phyloP scores from a whole-genome alignment of 1,284 basidiomycete species.

The Wolfiporia cocos region DNA sequence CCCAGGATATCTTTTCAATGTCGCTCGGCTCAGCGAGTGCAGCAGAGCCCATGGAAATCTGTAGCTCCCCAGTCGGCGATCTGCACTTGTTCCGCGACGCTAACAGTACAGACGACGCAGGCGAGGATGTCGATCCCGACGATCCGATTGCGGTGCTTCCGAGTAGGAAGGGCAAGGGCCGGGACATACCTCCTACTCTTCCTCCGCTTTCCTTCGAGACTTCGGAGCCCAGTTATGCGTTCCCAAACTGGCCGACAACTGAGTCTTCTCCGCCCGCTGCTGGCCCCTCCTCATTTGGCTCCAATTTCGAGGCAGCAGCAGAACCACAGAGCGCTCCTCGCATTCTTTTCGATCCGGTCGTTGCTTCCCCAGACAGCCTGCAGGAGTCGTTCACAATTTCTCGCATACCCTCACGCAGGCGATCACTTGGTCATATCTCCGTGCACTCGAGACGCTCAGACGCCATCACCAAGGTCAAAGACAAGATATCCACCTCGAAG shows the following conservation, averaged over 20 bases:
- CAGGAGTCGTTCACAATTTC: constrained; percentile 10
- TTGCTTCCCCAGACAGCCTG: constrained; percentile 12
- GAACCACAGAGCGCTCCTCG: too few species aligned
- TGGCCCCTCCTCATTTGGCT: constrained; percentile 52
- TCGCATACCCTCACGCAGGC: constrained; percentile 37
- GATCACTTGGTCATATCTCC: constrained; percentile 53
- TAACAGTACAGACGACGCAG: too few species aligned
- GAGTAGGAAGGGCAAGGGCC: constrained; percentile 45
- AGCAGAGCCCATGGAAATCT: too few species aligned
- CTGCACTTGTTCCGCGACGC: too few species aligned
- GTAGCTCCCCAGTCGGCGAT: too few species aligned
- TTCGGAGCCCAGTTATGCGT: constrained; percentile 40
- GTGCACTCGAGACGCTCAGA: constrained; percentile 36
- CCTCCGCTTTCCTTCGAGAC: constrained; percentile 58
- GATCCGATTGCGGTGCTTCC: constrained; percentile 14
- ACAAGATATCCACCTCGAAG: constrained; percentile 38
- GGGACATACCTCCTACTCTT: constrained; percentile 51
- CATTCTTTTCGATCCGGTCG: too few species aligned
- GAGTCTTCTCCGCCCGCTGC: constrained; percentile 28
- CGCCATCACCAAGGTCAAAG: constrained; percentile 41
- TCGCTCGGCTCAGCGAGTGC: constrained; percentile 22
- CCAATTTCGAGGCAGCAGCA: constrained; percentile 15
- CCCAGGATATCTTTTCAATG: constrained; percentile 18
- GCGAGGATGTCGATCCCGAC: too few species aligned
- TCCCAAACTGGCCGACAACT: constrained; percentile 34